Conservation (phyloP, 2,329 filamentous ascomycete genomes). For the Hansfordia pulvinata region DNA sequence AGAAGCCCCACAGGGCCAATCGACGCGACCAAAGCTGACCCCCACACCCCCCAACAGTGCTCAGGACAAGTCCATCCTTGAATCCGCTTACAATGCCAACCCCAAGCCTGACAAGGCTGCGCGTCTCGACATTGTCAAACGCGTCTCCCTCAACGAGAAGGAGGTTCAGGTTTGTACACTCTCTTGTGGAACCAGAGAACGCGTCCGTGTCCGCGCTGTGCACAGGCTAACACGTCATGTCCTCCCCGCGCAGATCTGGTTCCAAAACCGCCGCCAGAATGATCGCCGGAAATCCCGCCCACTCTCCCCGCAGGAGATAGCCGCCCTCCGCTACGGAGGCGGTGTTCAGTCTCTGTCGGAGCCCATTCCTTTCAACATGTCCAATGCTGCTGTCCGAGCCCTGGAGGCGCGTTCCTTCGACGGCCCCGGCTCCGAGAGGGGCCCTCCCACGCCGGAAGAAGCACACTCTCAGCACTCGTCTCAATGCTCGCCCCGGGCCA, state of each 20-base stretch:
- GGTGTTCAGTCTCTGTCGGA: constrained; percentile 33
- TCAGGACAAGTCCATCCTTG: constrained; percentile 79
- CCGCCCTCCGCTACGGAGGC: constrained; percentile 39
- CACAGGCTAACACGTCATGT: constrained; percentile 10
- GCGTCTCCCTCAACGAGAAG: constrained; percentile 83
- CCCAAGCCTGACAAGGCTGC: constrained; percentile 85
- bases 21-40: constrained; percentile 2
- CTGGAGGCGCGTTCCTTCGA: constrained; percentile 7
- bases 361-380: constrained; percentile 5
- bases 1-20: constrained; percentile 2
- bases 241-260: constrained; percentile 66
- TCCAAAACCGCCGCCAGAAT: constrained; percentile 89
- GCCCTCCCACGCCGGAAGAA: constrained; percentile 8
- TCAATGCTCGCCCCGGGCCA: constrained; percentile 12
- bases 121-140: constrained; percentile 70
- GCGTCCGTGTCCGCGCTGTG: constrained; percentile 3
- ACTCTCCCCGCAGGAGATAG: constrained; percentile 64
- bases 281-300: constrained; percentile 81
- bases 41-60: no score
- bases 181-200: constrained; percentile 1
- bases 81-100: constrained; percentile 72
- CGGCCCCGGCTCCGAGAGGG: constrained; percentile 7
- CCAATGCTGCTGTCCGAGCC: constrained; percentile 6
- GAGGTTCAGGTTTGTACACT: constrained; percentile 71
- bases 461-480: constrained; percentile 8